phyloP scores from a whole-genome alignment of 352 stramenopile species.

The Hyphochytrium catenoides region DNA sequence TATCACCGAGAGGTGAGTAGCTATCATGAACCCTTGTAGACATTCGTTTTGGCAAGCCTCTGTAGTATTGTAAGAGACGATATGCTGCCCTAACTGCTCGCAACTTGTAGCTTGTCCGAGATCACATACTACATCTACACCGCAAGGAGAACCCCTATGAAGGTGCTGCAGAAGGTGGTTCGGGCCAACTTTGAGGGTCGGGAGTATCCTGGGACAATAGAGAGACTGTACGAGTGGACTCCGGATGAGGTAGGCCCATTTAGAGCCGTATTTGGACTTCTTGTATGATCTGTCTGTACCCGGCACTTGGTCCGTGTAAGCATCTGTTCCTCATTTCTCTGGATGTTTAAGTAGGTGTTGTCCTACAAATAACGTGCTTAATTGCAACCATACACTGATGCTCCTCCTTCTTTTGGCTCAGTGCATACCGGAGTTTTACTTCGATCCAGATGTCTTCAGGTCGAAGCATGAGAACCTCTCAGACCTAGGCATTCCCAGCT shows the following conservation, averaged over 20 bases:
- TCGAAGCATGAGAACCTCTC: constrained; percentile 51
- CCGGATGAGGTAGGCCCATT: too few species aligned
- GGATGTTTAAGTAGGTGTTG: too few species aligned
- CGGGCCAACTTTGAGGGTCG: constrained; percentile 71
- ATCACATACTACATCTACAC: constrained; percentile 90
- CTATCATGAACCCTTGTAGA: too few species aligned
- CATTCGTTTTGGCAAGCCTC: neutral
- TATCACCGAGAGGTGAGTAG: constrained; percentile 65
- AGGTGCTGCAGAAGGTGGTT: constrained; percentile 55
- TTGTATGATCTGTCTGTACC: too few species aligned
- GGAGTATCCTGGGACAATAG: constrained; percentile 74
- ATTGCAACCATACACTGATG: too few species aligned
- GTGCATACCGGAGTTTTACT: constrained; percentile 85
- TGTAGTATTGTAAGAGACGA: neutral
- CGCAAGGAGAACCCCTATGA: constrained; percentile 61
- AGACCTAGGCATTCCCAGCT: constrained; percentile 37
- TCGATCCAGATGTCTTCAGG: constrained; percentile 49
- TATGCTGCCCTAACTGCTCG: constrained; percentile 1
- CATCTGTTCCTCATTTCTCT: too few species aligned
- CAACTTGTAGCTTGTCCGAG: constrained; percentile 60
- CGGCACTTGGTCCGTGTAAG: too few species aligned
- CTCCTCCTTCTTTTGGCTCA: too few species aligned
- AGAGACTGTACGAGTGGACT: constrained; percentile 75
- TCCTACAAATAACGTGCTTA: too few species aligned
- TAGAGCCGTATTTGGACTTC: too few species aligned